phyloP scores from a whole-genome alignment of 805 yeast genomes.

The Yamadazyma sp. region DNA sequence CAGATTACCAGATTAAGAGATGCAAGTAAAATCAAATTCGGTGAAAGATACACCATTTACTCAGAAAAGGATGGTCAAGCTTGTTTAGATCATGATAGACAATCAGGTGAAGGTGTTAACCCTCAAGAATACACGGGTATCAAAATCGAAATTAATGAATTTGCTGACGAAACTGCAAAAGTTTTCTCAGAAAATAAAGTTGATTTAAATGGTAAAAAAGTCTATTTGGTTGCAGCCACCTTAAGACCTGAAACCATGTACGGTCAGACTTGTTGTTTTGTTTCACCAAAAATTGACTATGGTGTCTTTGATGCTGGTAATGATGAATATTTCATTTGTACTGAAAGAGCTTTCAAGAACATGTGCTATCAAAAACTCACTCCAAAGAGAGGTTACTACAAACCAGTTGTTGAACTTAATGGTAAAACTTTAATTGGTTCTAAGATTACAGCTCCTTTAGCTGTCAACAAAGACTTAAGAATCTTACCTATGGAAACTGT shows the following conservation, averaged over 20 bases:
- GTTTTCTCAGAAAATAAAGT: conserved; percentile 46
- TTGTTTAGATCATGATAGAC: conserved; percentile 98
- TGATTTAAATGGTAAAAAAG: conserved; percentile 52
- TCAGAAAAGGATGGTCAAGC: conserved; percentile 99
- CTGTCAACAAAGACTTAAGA: conserved; percentile 65
- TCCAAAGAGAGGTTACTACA: conserved; percentile 78
- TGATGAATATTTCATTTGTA: conserved; percentile 74
- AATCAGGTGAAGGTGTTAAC: conserved; percentile 92
- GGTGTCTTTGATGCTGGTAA: conserved; percentile 87
- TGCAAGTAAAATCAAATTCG: conserved; percentile 89
- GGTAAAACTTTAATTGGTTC: conserved; percentile 85
- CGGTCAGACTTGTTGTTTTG: conserved; percentile 98
- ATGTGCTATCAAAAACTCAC: conserved; percentile 94
- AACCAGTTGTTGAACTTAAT: conserved; percentile 53
- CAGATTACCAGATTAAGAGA: conserved; percentile 87
- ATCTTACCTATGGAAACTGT: conserved; percentile 98
- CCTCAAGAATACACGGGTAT: conserved; percentile 97
- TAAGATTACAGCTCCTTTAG: conserved; percentile 79
- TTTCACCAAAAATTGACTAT: conserved; percentile 88
- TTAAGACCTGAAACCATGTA: conserved; percentile 99
- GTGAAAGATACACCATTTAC: conserved; percentile 96
- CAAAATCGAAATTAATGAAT: conserved; percentile 71
- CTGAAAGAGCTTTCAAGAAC: conserved; percentile 95
- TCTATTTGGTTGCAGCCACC: conserved; percentile 91
- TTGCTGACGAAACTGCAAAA: conserved; percentile 55